Base-by-base conservation (phyloP, 208 protist species). In the Crithidia sp. region DNA sequence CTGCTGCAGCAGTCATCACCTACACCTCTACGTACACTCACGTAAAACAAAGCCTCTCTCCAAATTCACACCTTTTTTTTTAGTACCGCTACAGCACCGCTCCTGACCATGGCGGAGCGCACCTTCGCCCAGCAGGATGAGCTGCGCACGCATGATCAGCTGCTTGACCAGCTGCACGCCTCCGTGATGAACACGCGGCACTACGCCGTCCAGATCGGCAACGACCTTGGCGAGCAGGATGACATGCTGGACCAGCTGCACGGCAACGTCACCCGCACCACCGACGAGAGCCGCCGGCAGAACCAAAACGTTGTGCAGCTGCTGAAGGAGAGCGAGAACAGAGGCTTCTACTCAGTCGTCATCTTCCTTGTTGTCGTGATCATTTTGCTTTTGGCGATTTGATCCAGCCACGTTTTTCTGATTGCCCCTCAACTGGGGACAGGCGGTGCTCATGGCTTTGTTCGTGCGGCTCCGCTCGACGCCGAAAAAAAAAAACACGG, bases 161-260 rank as follows among this genome's bases (percentile, higher is more conserved):
- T 96, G 43, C 83, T 96, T 19, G 89, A 93, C 71, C 84, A 96
- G 74, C 80, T 96, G 40, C 91, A 96, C 65, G 81, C 85, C 64
- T 92, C 85, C 47, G 89, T 96, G 19, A 84, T 93, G 83, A 90
- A 93, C 70, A 96, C 91, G 61, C 79, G 86, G 0, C 84, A 94
- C 67, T 91, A 90, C 72, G 91, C 91, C 3, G 56, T 94, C 9
- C 70, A 83, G 47, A 96, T 96, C 70, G 89, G 89, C 47, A 80
- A 86, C 52, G 86, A 92, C 41, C 69, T 96, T 3, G 62, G 61
- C 12, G 84, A 94, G 54, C 91, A 96, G 57, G 86, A 92, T 41
- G 79, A 70, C 4, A 96, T 96, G 87, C 80, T 96, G 16, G 80
- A 91, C 41, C 61, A 82, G 2, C 84, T 96, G 13, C 87, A 93